A percentile compares a stretch with the other conserved stretches of the same genome.
phyloP scores from a whole-genome alignment of 768 basidiomycete genomes.

The Mycena vitilis region DNA sequence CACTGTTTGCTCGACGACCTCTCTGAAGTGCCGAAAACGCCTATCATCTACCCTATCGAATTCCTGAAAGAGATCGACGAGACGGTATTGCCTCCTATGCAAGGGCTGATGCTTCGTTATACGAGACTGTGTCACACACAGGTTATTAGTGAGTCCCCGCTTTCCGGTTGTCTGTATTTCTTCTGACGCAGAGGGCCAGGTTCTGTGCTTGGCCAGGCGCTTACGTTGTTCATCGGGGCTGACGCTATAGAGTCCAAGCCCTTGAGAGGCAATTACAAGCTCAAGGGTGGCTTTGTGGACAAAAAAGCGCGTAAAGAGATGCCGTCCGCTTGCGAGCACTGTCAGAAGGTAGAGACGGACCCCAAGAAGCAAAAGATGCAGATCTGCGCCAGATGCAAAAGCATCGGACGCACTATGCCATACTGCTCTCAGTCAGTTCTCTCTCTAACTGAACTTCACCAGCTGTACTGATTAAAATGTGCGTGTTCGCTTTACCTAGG shows the following conservation, averaged over 20 bases:
- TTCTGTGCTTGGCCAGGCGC: background rate
- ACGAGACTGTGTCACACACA: slow-evolving; percentile 4
- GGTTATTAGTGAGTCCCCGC: background rate
- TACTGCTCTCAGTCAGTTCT: slow-evolving; percentile 2
- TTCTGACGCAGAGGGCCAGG: background rate
- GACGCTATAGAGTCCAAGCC: background rate
- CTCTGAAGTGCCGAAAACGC: background rate
- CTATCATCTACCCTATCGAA: slow-evolving; percentile 11
- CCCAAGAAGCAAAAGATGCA: background rate
- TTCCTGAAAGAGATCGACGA: background rate
- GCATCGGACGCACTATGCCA: background rate
- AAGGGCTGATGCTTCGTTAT: slow-evolving; percentile 4
- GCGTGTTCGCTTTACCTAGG: background rate
- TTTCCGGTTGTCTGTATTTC: background rate
- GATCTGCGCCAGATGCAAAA: slow-evolving; percentile 6
- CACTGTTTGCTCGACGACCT: slow-evolving; percentile 5
- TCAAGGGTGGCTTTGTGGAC: background rate
- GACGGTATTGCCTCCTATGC: background rate
- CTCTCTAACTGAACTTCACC: too few species aligned
- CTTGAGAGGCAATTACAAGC: background rate
- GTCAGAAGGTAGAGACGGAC: background rate
- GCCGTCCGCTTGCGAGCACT: background rate
- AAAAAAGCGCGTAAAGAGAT: background rate
- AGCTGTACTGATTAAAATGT: too few species aligned
- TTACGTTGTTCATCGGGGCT: background rate